Conservation (phyloP, 495 filamentous ascomycete genomes). For the Penicillium maclennaniae region DNA sequence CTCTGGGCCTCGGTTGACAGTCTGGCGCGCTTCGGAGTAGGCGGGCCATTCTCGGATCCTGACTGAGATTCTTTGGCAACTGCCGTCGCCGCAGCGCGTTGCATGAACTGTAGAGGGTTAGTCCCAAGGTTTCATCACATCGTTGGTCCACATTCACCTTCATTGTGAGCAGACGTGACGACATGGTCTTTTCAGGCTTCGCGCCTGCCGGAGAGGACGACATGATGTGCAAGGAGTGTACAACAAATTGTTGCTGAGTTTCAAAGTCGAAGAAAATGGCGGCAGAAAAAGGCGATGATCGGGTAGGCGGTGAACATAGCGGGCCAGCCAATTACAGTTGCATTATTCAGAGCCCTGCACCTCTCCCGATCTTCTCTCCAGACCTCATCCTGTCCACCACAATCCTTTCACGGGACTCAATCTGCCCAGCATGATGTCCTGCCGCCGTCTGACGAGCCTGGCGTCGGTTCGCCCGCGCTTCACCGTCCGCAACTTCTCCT, state of each 20-base stretch:
- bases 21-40: constrained; percentile 43
- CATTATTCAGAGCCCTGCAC: constrained; percentile 29
- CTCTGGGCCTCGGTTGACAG: constrained; percentile 34
- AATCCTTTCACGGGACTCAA: constrained; percentile 21
- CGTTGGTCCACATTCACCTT: constrained; percentile 50
- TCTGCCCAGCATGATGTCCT: constrained; percentile 53
- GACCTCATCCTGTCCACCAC: constrained; percentile 9
- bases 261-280: constrained; percentile 8
- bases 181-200: constrained; percentile 69
- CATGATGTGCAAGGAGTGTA: constrained; percentile 32
- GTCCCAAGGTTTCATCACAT: background rate
- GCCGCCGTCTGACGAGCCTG: constrained; percentile 44
- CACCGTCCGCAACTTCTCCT: constrained; percentile 43
- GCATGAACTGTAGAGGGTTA: constrained; percentile 72
- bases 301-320: constrained; percentile 9
- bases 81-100: constrained; percentile 68
- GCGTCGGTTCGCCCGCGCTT: constrained; percentile 36
- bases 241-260: constrained; percentile 1
- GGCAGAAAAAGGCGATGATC: constrained; percentile 22
- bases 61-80: constrained; percentile 42
- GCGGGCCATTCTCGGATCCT: constrained; percentile 26
- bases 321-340: constrained; percentile 27
- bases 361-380: constrained; percentile 8
- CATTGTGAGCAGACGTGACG: constrained; percentile 87
- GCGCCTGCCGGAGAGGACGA: constrained; percentile 26